These are phyloP conservation scores for Arabidopsis hybrid DNA, from an alignment of 441 rosid genomes.

Conservation along the genomic window DNA sequence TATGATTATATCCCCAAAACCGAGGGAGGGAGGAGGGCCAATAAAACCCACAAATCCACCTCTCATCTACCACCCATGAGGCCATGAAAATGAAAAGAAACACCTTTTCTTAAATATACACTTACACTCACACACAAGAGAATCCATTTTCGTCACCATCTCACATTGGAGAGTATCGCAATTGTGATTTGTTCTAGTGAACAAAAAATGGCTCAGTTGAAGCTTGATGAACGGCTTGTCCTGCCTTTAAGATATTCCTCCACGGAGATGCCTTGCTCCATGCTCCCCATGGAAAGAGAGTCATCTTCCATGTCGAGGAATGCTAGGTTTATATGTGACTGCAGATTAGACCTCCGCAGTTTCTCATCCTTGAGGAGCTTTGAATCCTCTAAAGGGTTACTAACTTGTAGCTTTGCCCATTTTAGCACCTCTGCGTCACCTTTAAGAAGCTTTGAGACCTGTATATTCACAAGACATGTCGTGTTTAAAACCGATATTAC, in stretches of 20 bases:
- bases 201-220: conserved; percentile 41
- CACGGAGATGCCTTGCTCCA: conserved; percentile 60
- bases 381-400: conserved; percentile 48
- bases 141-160: conserved; percentile 28
- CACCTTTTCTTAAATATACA: conserved; percentile 8
- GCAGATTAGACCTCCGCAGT: conserved; percentile 53
- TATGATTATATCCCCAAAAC: conserved; percentile 16
- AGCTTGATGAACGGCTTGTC: conserved; percentile 77
- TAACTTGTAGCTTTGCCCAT: conserved; percentile 64
- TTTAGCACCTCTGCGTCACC: conserved; percentile 47
- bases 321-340: conserved; percentile 71
- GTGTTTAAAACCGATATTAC: not conserved
- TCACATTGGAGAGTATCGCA: conserved; percentile 25
- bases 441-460: conserved; percentile 67
- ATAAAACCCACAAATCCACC: conserved; percentile 56
- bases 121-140: conserved; percentile 15
- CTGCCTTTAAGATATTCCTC: conserved; percentile 75
- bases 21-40: conserved; percentile 64
- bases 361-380: conserved; percentile 57
- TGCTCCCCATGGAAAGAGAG: conserved; percentile 62
- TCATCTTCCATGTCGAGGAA: conserved; percentile 62
- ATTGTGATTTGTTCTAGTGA: conserved; percentile 16
- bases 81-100: conserved; percentile 20
- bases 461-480: not conserved
- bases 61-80: conserved; percentile 61